Percentiles rank a stretch among this genome's conserved stretches.
Conservation (phyloP, 345 rosid species). For the Salix arbutifolia region DNA sequence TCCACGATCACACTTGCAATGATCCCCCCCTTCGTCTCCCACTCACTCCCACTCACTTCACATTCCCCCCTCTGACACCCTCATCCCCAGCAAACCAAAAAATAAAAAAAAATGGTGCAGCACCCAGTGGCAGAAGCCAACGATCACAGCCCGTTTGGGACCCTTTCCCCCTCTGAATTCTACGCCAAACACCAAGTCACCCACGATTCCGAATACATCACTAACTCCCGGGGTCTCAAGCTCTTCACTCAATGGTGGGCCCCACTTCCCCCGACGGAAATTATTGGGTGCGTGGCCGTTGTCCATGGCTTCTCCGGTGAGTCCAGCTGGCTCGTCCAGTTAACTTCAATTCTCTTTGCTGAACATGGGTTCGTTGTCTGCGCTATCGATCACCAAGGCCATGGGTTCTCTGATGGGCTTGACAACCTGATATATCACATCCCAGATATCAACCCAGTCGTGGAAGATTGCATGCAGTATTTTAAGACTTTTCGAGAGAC, state of each 20-base stretch:
- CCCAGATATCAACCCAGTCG: constrained; percentile 67
- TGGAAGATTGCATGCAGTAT: constrained; percentile 72
- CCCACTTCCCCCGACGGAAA: constrained; percentile 49
- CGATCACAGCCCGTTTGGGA: constrained; percentile 62
- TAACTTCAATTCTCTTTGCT: constrained; percentile 74
- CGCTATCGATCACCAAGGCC: constrained; percentile 96
- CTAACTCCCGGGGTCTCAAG: constrained; percentile 68
- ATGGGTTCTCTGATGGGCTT: constrained; percentile 69
- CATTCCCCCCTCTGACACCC: background rate
- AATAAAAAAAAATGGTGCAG: constrained; percentile 21
- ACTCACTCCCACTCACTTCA: background rate
- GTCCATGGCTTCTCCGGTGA: constrained; percentile 96
- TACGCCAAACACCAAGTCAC: constrained; percentile 65
- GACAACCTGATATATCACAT: constrained; percentile 60
- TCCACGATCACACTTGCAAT: background rate
- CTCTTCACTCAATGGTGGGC: constrained; percentile 90
- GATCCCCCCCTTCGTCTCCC: background rate
- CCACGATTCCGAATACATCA: constrained; percentile 65
- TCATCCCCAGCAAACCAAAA: background rate
- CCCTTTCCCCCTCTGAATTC: constrained; percentile 58
- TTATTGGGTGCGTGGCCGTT: constrained; percentile 59
- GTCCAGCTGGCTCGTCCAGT: constrained; percentile 72
- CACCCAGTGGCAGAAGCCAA: constrained; percentile 76
- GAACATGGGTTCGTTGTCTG: constrained; percentile 70
- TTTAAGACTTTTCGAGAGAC: constrained; percentile 57